Conservation (phyloP, 306 rosid species). For the Castanea mollissima region DNA sequence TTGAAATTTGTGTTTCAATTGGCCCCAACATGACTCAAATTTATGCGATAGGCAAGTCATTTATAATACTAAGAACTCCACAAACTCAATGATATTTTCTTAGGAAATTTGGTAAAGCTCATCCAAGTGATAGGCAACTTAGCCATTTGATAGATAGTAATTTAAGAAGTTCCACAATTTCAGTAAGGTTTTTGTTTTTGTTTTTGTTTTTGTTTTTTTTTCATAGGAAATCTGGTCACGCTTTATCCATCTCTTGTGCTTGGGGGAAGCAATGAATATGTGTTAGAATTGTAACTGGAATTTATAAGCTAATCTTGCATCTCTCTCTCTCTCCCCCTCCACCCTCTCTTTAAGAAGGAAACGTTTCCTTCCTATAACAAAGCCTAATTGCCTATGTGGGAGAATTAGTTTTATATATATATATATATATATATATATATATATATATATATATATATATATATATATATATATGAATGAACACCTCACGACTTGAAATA, state of each 20-base stretch:
- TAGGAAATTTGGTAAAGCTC: too few species aligned
- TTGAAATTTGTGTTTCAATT: slow-evolving; percentile 2
- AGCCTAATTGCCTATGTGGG: not conserved
- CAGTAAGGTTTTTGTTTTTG: not conserved
- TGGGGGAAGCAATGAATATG: not conserved
- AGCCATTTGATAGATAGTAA: not conserved
- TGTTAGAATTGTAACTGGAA: not conserved
- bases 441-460: too few species aligned
- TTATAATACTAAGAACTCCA: too few species aligned
- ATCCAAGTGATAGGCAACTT: too few species aligned
- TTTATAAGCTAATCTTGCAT: slow-evolving; percentile 9
- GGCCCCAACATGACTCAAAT: not conserved
- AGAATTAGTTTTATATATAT: not conserved
- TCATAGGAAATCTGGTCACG: not conserved
- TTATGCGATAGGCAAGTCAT: too few species aligned
- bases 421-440: too few species aligned
- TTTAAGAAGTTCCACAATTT: not conserved
- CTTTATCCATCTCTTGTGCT: not conserved
- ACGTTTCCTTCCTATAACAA: not conserved
- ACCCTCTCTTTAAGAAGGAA: not conserved
- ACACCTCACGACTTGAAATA: too few species aligned
- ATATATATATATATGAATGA: too few species aligned
- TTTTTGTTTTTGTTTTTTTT: not conserved
- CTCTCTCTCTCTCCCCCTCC: not conserved
- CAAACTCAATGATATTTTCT: too few species aligned